Evolutionary conservation across 164 flowering plant species (phyloP), one percentile per base, ranked within the genome.

Genomic region (Echeveria elegans): DNA sequence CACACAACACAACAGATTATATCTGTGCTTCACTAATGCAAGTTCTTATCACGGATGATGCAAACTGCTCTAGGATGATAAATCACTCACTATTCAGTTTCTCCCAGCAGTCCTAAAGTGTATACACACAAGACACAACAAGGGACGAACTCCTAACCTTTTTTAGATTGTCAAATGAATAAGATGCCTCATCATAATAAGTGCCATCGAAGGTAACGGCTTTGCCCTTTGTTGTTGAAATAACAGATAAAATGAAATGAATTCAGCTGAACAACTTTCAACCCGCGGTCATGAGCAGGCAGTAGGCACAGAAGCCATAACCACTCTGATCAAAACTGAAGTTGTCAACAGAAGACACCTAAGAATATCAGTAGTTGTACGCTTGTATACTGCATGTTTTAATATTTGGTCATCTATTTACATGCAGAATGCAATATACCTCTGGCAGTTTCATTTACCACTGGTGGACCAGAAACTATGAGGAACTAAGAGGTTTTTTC

Each of bases 231-330:
- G 60, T 24, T 26, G 10, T 26, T 53, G n/a, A 15, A 53, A 26
- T 53, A 53, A 26, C 10, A 53, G 60, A 24, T 30, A 26, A 26
- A 53, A 53, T 53, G 31, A n/a, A n/a, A n/a, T n/a, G n/a, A n/a
- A 53, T 9, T 26, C 30, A 4, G 60, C 60, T 18, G n/a, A 53
- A 24, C 60, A 53, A 53, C 30, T 53, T 53, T 53, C 60, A 53
- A 53, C 30, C 30, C n/a, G 18, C 60, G 60, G 60, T 26, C 31
- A 53, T 53, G 60, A 50, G 30, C 11, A 53, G 60, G 60, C 60
- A 53, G n/a, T 2, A 18, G 31, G 60, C 60, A 24, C 60, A 53
- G 56, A 53, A 53, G 30, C 60, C 60, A 53, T 12, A 53, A 53
- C 60, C 60, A 26, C 60, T 24, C 30, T 26, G 60, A 53, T 53